Percentiles rank a stretch among this genome's conserved stretches.
Conservation (phyloP, 495 filamentous ascomycete species). For the Chlorociboria aeruginascens region DNA sequence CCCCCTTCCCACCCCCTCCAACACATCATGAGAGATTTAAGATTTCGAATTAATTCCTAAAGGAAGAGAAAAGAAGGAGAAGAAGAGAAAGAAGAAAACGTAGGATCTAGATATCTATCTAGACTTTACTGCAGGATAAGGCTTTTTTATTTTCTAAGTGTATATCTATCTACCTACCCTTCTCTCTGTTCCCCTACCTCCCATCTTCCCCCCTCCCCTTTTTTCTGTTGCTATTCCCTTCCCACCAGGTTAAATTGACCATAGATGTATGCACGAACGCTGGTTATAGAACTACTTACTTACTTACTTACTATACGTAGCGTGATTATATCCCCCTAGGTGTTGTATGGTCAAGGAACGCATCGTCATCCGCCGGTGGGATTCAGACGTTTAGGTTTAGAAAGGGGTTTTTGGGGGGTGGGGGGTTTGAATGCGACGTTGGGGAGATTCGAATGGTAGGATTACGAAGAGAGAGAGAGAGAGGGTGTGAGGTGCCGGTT, state of each 20-base stretch:
- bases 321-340: constrained; percentile 39
- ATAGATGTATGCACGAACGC: constrained; percentile 30
- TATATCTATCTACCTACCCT: too few relatives aligned
- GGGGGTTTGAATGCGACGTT: constrained; percentile 31
- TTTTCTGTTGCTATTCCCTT: not conserved
- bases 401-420: constrained; percentile 43
- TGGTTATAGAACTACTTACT: constrained; percentile 54
- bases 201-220: not conserved
- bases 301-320: constrained; percentile 49
- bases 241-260: not conserved
- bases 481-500: constrained; percentile 27
- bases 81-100: too few relatives aligned
- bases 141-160: too few relatives aligned
- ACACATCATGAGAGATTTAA: too few relatives aligned
- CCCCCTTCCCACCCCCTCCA: too few relatives aligned
- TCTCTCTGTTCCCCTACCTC: too few relatives aligned
- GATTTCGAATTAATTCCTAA: too few relatives aligned
- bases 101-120: too few relatives aligned
- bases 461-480: constrained; percentile 2
- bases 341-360: constrained; percentile 43
- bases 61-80: too few relatives aligned
- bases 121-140: too few relatives aligned
- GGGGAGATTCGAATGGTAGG: constrained; percentile 7
- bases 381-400: constrained; percentile 30
- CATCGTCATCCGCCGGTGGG: constrained; percentile 37